Evolutionary conservation across 2,329 filamentous ascomycete genomes (phyloP), one percentile per base, ranked within the genome.

Genomic region (Boeremia exigua): DNA sequence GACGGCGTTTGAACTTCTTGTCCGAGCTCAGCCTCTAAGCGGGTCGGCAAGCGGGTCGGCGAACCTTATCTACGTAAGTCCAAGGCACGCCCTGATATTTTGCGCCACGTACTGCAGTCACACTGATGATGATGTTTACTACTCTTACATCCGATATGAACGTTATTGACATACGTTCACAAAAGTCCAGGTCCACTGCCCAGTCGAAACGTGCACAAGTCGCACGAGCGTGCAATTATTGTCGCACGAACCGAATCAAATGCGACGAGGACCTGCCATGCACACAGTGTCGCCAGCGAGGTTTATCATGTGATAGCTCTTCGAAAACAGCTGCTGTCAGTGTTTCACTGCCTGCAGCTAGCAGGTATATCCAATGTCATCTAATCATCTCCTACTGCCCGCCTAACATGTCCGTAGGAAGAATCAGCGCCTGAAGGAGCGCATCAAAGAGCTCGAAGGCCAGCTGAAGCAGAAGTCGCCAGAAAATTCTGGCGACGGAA

Each of bases 241-340:
- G 47, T 36, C 47, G 47, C 23, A 50, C 47, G 25, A 50, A 50
- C 37, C 47, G 47, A 40, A 50, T 43, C 37, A 50, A 50, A 29
- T 50, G 47, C 37, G 47, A 50, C 47, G 37, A 50, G 29, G 39
- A 42, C 28, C 30, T 50, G 47, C 47, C 47, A 23, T 50, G 47
- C 28, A 50, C 37, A 34, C 47, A 50, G 38, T 50, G 47, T 50
- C 47, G 47, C 19, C 47, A 50, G 30, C 47, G 47, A 50, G 38
- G 47, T 8, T 12, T 50, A 15, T 30, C 33, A 17, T 50, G 47
- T 34, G 28, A 28, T 34, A 37, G 39, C 28, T 50, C 47, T 33
- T 50, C 38, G n/a, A 50, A 27, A n/a, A 29, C 36, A 28, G 28
- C 37, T 42, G 32, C 6, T 36, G 19, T 28, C 14, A 40, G 25